These are phyloP conservation scores for Aciculoconidium aculeatum DNA, from an alignment of 805 yeast genomes.

Conservation along the genomic window DNA sequence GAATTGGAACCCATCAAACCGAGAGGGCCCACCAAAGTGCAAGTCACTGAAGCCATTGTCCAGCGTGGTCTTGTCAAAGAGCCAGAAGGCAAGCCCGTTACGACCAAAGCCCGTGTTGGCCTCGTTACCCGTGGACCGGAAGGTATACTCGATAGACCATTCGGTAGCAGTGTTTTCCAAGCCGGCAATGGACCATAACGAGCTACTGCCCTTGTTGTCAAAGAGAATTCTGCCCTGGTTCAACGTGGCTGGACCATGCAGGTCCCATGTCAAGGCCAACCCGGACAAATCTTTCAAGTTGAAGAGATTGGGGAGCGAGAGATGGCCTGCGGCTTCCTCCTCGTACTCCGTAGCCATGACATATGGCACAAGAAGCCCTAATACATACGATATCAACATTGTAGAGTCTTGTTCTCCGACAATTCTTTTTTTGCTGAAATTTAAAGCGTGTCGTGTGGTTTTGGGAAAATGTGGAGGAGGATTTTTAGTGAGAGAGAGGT, in stretches of 20 bases:
- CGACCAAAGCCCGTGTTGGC: slow-evolving; percentile 19
- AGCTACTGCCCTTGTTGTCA: slow-evolving; percentile 29
- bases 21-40: slow-evolving; percentile 47
- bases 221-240: slow-evolving; percentile 48
- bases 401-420: no score
- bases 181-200: slow-evolving; percentile 36
- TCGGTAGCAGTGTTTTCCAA: slow-evolving; percentile 23
- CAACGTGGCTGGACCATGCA: slow-evolving; percentile 24
- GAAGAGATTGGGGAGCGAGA: slow-evolving; percentile 33
- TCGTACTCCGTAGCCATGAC: no score
- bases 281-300: slow-evolving; percentile 17
- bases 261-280: slow-evolving; percentile 24
- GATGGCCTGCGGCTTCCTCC: slow-evolving; percentile 15
- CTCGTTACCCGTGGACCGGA: slow-evolving; percentile 51
- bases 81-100: slow-evolving; percentile 60
- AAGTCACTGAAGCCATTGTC: no score
- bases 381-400: no score
- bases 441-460: no score
- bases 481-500: no score
- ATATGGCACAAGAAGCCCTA: no score
- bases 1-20: slow-evolving; percentile 60
- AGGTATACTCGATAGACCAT: slow-evolving; percentile 57
- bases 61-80: slow-evolving; percentile 29
- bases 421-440: no score
- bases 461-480: no score